Evolutionary conservation across 495 filamentous ascomycete genomes (phyloP), one percentile per base, ranked within the genome.

Genomic region (Neurospora sp.): DNA sequence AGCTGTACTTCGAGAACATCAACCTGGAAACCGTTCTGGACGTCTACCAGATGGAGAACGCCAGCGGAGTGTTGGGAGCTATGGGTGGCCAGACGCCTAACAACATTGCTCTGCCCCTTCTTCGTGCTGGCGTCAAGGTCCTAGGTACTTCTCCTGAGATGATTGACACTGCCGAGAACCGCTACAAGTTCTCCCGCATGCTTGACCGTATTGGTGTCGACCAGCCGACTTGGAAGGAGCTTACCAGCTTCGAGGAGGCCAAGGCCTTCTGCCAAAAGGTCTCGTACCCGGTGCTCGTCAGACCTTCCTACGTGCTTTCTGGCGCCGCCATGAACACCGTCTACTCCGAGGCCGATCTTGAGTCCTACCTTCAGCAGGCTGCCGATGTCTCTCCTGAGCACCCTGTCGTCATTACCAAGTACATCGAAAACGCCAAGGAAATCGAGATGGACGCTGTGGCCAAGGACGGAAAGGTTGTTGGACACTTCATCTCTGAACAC

Each of bases 11-110:
- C 75, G 96, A 99, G 83, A 97, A 97, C 80, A 97, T 98, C 83
- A 96, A 91, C 80, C 81, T 98, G 27, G 96, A 99, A 82, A 97
- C 93, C 8, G 89, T 98, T 20, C 87, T 98, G 22, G 96, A 99
- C 78, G 96, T 99, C 77, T 98, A 98, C 81, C 90, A 97, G 80
- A 85, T 96, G 69, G 96, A 99, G 82, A 85, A 86, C 27, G 90
- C 95, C 0, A 91, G 88, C 75, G 96, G 96, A 75, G 93, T 99
- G n/a, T 89, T 99, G 75, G 93, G 97, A 73, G 95, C 95, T 40
- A 97, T 99, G 95, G 95, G 95, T 81, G 96, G 96, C 41, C 96
- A 98, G 79, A 97, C 94, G 14, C 95, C 96, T 1, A 98, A 99
- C 86, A 99, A 99, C 85, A 98, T 98, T 76, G 94, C 96, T 27